A percentile compares a stretch with the other conserved stretches of the same genome.
phyloP scores from a whole-genome alignment of 2,329 filamentous ascomycete species.

The Trichocomaceae sp. region DNA sequence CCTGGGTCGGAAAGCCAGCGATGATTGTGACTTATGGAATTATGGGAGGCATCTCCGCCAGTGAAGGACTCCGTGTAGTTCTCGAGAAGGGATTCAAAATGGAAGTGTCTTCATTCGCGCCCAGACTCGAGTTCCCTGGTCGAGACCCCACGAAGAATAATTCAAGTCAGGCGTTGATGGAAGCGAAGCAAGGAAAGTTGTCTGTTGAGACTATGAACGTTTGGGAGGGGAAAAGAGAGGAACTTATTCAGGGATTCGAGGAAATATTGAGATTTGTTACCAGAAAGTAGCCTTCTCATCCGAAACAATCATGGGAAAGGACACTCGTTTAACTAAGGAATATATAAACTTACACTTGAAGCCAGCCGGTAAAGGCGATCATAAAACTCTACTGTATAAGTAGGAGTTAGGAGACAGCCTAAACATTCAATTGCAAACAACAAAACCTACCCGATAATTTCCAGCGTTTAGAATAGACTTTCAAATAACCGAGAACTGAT shows the following conservation, averaged over 20 bases:
- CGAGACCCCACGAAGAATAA: slow-evolving; percentile 3
- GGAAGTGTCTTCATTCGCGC: slow-evolving; percentile 8
- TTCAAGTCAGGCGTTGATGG: background rate
- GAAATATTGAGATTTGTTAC: background rate
- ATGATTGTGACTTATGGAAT: slow-evolving; percentile 7
- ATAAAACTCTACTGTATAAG: background rate
- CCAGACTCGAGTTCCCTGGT: slow-evolving; percentile 1
- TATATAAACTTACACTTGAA: slow-evolving; percentile 4
- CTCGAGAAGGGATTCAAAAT: slow-evolving; percentile 21
- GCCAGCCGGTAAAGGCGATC: background rate
- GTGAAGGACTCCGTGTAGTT: slow-evolving; percentile 21
- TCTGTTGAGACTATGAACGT: background rate
- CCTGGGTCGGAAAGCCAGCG: slow-evolving; percentile 2
- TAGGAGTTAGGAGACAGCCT: background rate
- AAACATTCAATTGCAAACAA: background rate
- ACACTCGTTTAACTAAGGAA: background rate
- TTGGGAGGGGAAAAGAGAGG: slow-evolving; percentile 1
- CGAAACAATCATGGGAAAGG: background rate
- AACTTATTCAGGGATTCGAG: background rate
- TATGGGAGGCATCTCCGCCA: slow-evolving; percentile 15
- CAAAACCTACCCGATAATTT: slow-evolving; percentile 1
- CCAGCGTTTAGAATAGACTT: slow-evolving; percentile 1
- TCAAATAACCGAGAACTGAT: slow-evolving; percentile 1
- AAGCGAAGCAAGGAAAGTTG: slow-evolving; percentile 3
- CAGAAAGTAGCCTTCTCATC: background rate